Evolutionary conservation across 2,329 filamentous ascomycete genomes (phyloP).

Genomic region (Exophiala viscosa): DNA sequence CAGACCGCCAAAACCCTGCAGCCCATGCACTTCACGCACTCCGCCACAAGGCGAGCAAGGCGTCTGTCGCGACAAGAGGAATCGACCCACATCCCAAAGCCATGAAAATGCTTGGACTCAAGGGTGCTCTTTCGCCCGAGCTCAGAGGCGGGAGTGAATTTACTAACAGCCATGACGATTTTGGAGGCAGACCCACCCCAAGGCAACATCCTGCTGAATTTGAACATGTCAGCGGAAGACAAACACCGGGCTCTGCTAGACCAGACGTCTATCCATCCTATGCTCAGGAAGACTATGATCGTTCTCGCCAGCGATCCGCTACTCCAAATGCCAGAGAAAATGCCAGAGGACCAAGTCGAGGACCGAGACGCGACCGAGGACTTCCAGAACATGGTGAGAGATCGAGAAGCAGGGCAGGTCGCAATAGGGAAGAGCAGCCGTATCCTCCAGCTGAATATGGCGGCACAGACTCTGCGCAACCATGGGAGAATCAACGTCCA

Average conservation of each 20-base stretch:
- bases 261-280: constrained; percentile 1
- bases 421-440: constrained; percentile 47
- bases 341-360: not conserved
- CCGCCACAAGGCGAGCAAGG: constrained; percentile 41
- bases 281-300: constrained; percentile 17
- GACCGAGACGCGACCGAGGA: constrained; percentile 47
- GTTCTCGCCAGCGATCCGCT: constrained; percentile 27
- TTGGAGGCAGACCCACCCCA: constrained; percentile 4
- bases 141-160: constrained; percentile 3
- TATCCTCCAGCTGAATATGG: constrained; percentile 12
- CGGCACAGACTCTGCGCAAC: constrained; percentile 5
- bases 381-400: constrained; percentile 53
- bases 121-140: constrained; percentile 11
- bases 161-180: constrained; percentile 13
- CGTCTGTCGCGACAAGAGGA: constrained; percentile 29
- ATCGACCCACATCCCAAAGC: constrained; percentile 36
- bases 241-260: constrained; percentile 10
- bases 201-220: constrained; percentile 14
- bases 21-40: constrained; percentile 42
- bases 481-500: constrained; percentile 12
- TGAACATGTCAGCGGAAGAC: constrained; percentile 10
- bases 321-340: constrained; percentile 24
- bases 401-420: constrained; percentile 51
- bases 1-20: constrained; percentile 35
- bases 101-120: constrained; percentile 41